Evolutionary conservation across 768 basidiomycete genomes (phyloP).

Genomic region (Trametes maxima): DNA sequence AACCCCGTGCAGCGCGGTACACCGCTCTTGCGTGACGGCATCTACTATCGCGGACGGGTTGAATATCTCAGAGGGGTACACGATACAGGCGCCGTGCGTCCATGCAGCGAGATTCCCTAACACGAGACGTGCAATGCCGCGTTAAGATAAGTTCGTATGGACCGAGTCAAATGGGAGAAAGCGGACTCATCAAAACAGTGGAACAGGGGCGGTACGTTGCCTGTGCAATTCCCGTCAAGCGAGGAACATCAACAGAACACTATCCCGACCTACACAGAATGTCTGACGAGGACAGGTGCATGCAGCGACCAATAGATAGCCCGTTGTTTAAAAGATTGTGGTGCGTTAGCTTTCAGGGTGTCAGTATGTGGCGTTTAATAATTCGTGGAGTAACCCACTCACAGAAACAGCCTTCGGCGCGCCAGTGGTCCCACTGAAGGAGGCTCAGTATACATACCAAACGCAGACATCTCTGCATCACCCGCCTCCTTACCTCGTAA

Average conservation of each 20-base stretch:
- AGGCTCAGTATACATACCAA: not conserved
- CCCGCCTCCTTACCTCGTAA: slow-evolving; percentile 63
- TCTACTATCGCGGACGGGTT: slow-evolving; percentile 70
- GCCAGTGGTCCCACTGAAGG: slow-evolving; percentile 74
- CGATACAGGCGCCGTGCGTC: slow-evolving; percentile 71
- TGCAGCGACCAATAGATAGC: slow-evolving; percentile 67
- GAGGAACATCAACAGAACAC: not conserved
- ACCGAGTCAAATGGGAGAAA: not conserved
- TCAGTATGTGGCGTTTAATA: not conserved
- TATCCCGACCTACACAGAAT: slow-evolving; percentile 57
- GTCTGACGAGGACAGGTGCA: slow-evolving; percentile 67
- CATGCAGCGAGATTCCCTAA: slow-evolving; percentile 80
- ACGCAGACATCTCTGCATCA: not conserved
- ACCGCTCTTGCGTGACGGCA: slow-evolving; percentile 65
- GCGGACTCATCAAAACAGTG: slow-evolving; percentile 87
- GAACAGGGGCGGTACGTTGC: slow-evolving; percentile 83
- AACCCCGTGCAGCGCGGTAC: slow-evolving; percentile 82
- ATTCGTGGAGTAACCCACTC: slow-evolving; percentile 23
- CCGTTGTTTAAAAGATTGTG: slow-evolving; percentile 79
- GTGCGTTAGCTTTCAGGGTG: slow-evolving; percentile 63
- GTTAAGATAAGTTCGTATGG: not conserved
- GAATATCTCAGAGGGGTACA: slow-evolving; percentile 72
- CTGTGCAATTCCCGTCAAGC: slow-evolving; percentile 38
- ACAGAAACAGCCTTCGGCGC: slow-evolving; percentile 84
- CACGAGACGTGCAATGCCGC: slow-evolving; percentile 59